These are phyloP conservation scores for Chaetomidium leptoderma DNA, from an alignment of 495 filamentous ascomycete genomes.

Conservation along the genomic window DNA sequence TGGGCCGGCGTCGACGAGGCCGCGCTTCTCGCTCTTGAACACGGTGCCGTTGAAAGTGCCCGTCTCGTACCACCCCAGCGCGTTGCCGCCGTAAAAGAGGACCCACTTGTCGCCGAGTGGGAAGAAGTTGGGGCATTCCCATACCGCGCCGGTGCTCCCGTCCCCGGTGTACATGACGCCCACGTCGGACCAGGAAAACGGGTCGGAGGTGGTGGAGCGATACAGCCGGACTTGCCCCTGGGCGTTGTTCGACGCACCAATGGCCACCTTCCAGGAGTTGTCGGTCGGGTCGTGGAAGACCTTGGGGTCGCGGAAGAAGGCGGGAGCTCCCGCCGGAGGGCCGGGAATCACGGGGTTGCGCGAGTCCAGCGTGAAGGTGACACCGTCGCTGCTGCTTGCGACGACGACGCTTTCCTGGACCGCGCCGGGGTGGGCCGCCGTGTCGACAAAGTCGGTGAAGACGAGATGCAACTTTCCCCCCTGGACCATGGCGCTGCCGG, in stretches of 20 bases:
- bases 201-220: neutral
- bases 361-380: neutral
- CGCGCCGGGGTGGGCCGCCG: neutral
- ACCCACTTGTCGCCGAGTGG: conserved; percentile 6
- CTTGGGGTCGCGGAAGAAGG: conserved; percentile 2
- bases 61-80: neutral
- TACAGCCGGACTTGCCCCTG: conserved; percentile 1
- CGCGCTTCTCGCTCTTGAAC: conserved; percentile 9
- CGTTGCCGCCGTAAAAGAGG: conserved; percentile 5
- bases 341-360: conserved; percentile 3
- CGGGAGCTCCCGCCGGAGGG: neutral
- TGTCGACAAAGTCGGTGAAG: neutral
- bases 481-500: conserved; percentile 1
- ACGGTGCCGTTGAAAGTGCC: conserved; percentile 4
- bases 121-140: conserved; percentile 12
- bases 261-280: neutral
- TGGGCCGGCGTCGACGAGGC: conserved; percentile 5
- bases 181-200: conserved; percentile 5
- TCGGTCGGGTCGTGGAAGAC: conserved; percentile 6
- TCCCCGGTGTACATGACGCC: conserved; percentile 4
- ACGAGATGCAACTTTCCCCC: neutral
- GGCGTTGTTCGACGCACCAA: neutral
- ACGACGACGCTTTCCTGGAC: neutral
- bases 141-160: neutral
- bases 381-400: conserved; percentile 1